Conservation (phyloP, 176 grass and related monocot species). For the Eleusine indica region DNA sequence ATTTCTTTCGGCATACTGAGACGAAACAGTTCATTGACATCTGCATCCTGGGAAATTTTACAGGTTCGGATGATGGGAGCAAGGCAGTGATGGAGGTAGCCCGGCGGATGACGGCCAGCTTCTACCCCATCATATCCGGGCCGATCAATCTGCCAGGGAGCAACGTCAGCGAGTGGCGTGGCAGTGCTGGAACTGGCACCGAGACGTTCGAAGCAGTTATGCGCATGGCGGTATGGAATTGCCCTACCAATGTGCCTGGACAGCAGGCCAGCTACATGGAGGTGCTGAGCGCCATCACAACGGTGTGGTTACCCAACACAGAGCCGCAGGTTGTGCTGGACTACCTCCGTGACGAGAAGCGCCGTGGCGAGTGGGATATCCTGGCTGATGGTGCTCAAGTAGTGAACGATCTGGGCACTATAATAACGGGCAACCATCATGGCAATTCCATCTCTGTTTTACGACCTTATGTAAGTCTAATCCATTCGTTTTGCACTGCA, state of each 20-base stretch:
- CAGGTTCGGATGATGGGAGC: not conserved
- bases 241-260: not conserved
- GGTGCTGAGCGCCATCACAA: constrained; percentile 38
- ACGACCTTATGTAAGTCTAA: constrained; percentile 43
- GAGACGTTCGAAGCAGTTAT: not conserved
- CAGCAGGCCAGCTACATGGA: not conserved
- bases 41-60: not conserved
- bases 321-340: constrained; percentile 26
- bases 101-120: constrained; percentile 46
- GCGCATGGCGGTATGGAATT: constrained; percentile 26
- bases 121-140: constrained; percentile 28
- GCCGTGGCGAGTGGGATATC: constrained; percentile 48
- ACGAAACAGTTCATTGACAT: not conserved
- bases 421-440: constrained; percentile 37
- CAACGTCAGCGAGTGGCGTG: constrained; percentile 3
- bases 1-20: not conserved
- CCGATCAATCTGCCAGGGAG: not conserved
- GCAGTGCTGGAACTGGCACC: not conserved
- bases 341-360: constrained; percentile 43
- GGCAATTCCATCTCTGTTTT: constrained; percentile 63
- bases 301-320: constrained; percentile 42
- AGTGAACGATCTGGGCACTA: constrained; percentile 43
- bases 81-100: constrained; percentile 40
- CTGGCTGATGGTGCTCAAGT: constrained; percentile 13
- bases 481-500: too few relatives aligned